A percentile compares a stretch with the other conserved stretches of the same genome.
Conservation (phyloP, 2,329 filamentous ascomycete genomes). For the Seiridium unicorne region DNA sequence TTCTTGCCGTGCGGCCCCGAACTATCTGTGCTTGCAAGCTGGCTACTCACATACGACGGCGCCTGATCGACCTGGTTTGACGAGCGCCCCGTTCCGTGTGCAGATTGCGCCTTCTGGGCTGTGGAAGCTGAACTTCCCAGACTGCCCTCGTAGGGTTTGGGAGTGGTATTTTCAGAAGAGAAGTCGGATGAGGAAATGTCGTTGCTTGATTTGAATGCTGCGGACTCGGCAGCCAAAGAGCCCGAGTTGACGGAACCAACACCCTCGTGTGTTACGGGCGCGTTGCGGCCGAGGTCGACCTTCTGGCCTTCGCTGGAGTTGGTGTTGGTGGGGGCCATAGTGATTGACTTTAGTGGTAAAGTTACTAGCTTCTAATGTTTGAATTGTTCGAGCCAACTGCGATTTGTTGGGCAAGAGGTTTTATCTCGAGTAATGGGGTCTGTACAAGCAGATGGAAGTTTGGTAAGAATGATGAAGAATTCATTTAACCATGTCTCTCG, state of each 20-base stretch:
- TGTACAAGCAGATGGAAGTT: no score
- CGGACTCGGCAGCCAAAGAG: slow-evolving; percentile 75
- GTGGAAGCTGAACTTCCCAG: no score
- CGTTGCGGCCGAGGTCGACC: slow-evolving; percentile 45
- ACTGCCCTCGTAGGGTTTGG: background rate
- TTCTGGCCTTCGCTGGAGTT: slow-evolving; percentile 31
- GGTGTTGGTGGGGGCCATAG: slow-evolving; percentile 14
- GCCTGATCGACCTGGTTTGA: background rate
- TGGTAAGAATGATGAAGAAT: no score
- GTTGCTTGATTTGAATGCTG: slow-evolving; percentile 49
- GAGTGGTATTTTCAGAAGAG: background rate
- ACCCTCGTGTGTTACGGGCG: slow-evolving; percentile 55
- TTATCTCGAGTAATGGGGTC: no score
- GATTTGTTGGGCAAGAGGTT: no score
- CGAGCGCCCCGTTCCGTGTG: no score
- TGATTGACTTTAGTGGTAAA: background rate
- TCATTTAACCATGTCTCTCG: no score
- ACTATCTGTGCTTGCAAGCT: slow-evolving; percentile 24
- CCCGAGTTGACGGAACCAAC: slow-evolving; percentile 64
- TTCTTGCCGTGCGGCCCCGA: slow-evolving; percentile 40
- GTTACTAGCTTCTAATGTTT: background rate
- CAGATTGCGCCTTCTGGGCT: no score
- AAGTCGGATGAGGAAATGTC: slow-evolving; percentile 55
- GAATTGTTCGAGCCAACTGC: background rate
- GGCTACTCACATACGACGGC: slow-evolving; percentile 36